Evolutionary conservation across 2,329 filamentous ascomycete genomes (phyloP).

Genomic region (Aspergillus melleus): DNA sequence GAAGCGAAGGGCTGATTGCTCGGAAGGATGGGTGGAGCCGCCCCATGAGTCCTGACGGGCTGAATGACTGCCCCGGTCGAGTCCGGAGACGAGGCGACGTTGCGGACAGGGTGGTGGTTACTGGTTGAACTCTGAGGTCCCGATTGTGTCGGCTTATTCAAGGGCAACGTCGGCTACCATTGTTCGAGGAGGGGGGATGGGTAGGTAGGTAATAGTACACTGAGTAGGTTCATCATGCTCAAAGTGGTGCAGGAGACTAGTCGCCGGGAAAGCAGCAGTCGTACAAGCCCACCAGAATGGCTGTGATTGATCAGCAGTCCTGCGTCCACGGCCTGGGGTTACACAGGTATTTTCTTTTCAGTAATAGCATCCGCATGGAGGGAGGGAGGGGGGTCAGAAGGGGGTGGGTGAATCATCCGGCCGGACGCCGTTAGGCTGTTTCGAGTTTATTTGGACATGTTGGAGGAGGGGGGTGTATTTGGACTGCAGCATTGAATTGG

Average conservation of each 20-base stretch:
- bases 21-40: constrained; percentile 15
- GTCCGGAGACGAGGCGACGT: neutral
- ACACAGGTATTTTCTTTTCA: constrained; percentile 16
- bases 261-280: constrained; percentile 19
- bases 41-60: constrained; percentile 14
- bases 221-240: constrained; percentile 3
- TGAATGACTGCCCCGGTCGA: neutral
- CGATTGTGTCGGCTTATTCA: neutral
- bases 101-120: neutral
- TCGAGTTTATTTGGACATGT: constrained; percentile 40
- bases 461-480: constrained; percentile 8
- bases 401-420: constrained; percentile 16
- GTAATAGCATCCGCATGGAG: neutral
- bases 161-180: neutral
- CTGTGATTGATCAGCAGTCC: constrained; percentile 20
- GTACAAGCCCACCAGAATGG: constrained; percentile 10
- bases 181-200: neutral
- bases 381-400: neutral
- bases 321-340: constrained; percentile 17
- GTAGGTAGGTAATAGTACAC: neutral
- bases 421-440: constrained; percentile 40
- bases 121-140: neutral
- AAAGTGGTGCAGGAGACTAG: constrained; percentile 13
- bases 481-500: constrained; percentile 6
- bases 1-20: constrained; percentile 16